Evolutionary conservation across 805 yeast species (phyloP).

Genomic region (Hanseniaspora occidentalis): DNA sequence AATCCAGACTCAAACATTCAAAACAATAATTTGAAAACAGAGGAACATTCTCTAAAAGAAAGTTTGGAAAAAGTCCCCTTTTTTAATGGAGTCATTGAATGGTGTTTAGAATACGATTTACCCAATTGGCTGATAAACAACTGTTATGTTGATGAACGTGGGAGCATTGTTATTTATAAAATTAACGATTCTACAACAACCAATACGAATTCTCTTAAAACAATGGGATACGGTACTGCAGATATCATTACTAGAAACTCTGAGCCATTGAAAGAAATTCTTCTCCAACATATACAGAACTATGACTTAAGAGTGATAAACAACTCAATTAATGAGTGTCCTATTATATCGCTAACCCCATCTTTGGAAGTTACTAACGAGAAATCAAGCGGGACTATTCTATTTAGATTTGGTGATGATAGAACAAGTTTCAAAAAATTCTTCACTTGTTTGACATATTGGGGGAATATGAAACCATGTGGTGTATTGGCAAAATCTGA

Average conservation of each 20-base stretch:
- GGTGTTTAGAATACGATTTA: neutral
- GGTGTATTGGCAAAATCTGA: constrained; percentile 29
- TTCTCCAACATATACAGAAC: constrained; percentile 16
- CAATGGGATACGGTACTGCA: neutral
- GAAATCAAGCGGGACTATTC: neutral
- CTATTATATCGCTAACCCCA: constrained; percentile 12
- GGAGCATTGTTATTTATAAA: neutral
- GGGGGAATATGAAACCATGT: constrained; percentile 42
- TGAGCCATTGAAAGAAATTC: constrained; percentile 5
- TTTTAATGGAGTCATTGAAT: neutral
- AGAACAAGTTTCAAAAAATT: constrained; percentile 27
- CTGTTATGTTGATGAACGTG: neutral
- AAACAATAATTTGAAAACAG: too few species aligned
- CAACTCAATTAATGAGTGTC: constrained; percentile 4
- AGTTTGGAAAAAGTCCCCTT: neutral
- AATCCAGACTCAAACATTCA: neutral
- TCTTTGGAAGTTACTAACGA: constrained; percentile 1
- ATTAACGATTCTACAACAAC: neutral
- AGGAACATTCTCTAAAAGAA: too few species aligned
- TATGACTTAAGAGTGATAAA: constrained; percentile 14
- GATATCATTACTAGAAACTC: constrained; percentile 1
- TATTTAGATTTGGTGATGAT: constrained; percentile 8
- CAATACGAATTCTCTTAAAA: neutral
- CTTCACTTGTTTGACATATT: constrained; percentile 35
- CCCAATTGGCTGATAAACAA: neutral